Base-by-base conservation (phyloP, 2,329 filamentous ascomycete species). In the Fusarium falciforme region DNA sequence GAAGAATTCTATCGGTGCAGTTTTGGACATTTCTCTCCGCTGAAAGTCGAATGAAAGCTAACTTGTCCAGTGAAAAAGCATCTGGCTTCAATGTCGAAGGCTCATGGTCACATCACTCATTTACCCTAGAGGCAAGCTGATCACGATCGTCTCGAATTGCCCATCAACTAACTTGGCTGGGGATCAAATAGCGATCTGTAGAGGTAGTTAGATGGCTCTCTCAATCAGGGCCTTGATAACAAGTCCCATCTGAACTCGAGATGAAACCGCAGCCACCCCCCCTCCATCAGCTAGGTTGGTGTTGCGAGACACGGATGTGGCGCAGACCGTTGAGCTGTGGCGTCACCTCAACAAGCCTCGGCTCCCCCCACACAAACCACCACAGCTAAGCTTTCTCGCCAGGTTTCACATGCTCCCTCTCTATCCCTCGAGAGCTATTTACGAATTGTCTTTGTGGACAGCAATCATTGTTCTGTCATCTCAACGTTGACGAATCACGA, bases 391-490 rank as follows among this genome's bases (percentile, higher is more conserved):
- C 54, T 36, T 33, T 20, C 40, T 61, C 25, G 25, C 25, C 11
- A 59, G 25, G 20, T 66, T 71, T 57, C 61, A 68, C 64, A 66
- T 67, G 54, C 4, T 20, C 38, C 4, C 44, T 49, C 44, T 66
- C 42, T 49, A 20, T 35, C 27, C 31, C 29, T 58, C 29, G 10
- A 27, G 42, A 14, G 17, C 10, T 33, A 62, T 17, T 59, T 61
- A 31, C 1, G 7, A 4, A 2, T 10, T 8, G 4, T n/a, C 14
- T 6, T 29, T 25, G 47, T 52, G 25, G 10, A 52, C 27, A 52
- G 47, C 27, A 52, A n/a, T 36, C 36, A 22, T 16, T 47, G 3
- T 11, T 10, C 22, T 27, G 8, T 31, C 7, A 14, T 42, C 8
- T 2, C 22, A 22, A 22, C 22, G 22, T 12, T 14, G 5, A 40